Percentiles rank a stretch among this genome's conserved stretches.
Evolutionary conservation across 2,329 filamentous ascomycete genomes (phyloP).

Genomic region (Verticillium albo-atrum): DNA sequence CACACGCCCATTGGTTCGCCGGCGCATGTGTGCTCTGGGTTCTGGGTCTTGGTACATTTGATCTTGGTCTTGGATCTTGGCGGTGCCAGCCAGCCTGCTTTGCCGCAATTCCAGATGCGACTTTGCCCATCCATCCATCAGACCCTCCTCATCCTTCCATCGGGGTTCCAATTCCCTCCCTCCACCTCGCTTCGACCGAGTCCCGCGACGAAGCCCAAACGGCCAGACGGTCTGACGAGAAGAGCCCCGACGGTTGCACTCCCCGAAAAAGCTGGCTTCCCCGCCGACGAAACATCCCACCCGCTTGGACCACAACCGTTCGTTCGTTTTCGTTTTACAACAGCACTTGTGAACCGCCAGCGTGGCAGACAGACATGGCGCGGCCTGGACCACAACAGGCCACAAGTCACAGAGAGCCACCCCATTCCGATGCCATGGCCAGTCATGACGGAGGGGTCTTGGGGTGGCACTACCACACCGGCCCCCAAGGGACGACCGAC

Average conservation of each 20-base stretch:
- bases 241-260: background rate
- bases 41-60: background rate
- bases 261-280: background rate
- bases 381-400: background rate
- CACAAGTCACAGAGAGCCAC: background rate
- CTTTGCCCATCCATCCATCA: background rate
- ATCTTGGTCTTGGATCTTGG: no score
- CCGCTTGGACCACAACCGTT: background rate
- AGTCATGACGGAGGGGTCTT: background rate
- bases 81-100: no score
- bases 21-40: background rate
- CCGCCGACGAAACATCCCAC: background rate
- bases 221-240: background rate
- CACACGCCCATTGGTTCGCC: background rate
- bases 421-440: background rate
- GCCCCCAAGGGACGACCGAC: background rate
- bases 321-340: background rate
- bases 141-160: background rate
- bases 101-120: no score
- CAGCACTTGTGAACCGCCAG: no score
- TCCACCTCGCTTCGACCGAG: background rate
- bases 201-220: background rate
- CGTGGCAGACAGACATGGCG: no score
- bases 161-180: background rate
- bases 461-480: no score